Conservation (phyloP, 192 early-diverging fungal genomes). For the Coemansia reversa region DNA sequence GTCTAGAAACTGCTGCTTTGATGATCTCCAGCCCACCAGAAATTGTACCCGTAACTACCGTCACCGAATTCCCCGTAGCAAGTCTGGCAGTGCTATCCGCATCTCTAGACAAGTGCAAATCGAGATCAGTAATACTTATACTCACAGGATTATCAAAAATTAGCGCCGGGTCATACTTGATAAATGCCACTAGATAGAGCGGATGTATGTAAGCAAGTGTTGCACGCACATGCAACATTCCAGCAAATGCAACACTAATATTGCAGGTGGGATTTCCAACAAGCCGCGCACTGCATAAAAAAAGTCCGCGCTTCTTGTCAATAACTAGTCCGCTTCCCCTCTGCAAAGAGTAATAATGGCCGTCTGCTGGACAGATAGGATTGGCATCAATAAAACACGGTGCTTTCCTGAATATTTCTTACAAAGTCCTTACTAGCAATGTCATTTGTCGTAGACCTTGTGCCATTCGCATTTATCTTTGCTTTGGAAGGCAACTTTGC, state of each 20-base stretch:
- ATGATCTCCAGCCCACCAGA: background rate
- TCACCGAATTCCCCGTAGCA: conserved; percentile 13
- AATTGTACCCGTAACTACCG: conserved; percentile 4
- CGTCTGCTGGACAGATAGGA: conserved; percentile 22
- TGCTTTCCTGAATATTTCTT: conserved; percentile 8
- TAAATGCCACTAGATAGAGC: conserved; percentile 47
- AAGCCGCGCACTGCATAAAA: conserved; percentile 73
- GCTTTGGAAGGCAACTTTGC: no score
- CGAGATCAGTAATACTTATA: conserved; percentile 5
- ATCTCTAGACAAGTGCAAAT: background rate
- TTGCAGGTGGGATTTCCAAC: conserved; percentile 78
- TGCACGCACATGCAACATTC: conserved; percentile 74
- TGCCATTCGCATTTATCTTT: background rate
- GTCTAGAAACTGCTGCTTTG: conserved; percentile 13
- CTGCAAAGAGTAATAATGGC: conserved; percentile 11
- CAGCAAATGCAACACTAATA: conserved; percentile 79
- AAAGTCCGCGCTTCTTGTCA: conserved; percentile 71
- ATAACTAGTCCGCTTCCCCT: conserved; percentile 67
- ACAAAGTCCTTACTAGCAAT: background rate
- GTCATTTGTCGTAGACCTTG: background rate
- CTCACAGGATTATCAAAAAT: background rate
- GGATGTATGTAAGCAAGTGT: conserved; percentile 81
- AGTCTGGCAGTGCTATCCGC: background rate
- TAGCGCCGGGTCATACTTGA: conserved; percentile 28
- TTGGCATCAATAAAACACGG: conserved; percentile 13